Percentiles rank a stretch among this genome's conserved stretches.
phyloP scores from a whole-genome alignment of 2,329 filamentous ascomycete species.

The Monosporascus sp. region DNA sequence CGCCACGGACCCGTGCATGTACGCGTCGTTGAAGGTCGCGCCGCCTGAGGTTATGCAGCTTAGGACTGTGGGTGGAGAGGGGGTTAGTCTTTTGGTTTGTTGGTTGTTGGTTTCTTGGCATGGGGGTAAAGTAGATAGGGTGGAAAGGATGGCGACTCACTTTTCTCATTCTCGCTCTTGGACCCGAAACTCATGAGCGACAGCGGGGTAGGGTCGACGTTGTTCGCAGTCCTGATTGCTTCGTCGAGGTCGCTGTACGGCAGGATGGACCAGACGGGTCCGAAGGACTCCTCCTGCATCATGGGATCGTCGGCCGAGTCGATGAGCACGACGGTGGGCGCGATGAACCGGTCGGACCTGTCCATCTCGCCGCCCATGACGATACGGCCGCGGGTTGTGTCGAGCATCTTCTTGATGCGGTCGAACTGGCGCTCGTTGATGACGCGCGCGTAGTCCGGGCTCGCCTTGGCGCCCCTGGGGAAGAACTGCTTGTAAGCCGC shows the following conservation, averaged over 20 bases:
- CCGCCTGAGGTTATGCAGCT: conserved; percentile 61
- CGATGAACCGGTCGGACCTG: conserved; percentile 74
- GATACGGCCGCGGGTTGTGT: conserved; percentile 75
- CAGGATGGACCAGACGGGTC: conserved; percentile 82
- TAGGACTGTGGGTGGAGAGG: conserved; percentile 42
- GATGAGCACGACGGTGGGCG: conserved; percentile 87
- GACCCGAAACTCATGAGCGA: conserved; percentile 81
- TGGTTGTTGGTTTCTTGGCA: conserved; percentile 2
- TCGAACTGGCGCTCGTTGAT: conserved; percentile 75
- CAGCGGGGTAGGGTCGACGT: conserved; percentile 76
- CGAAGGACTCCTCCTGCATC: conserved; percentile 81
- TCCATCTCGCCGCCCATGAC: conserved; percentile 82
- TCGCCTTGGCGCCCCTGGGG: conserved; percentile 73
- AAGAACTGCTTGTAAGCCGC: conserved; percentile 70
- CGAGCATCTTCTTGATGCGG: conserved; percentile 87
- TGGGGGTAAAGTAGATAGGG: not conserved
- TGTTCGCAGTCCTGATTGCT: conserved; percentile 76
- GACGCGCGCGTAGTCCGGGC: conserved; percentile 72
- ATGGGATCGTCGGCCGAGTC: conserved; percentile 69
- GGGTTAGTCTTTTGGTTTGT: not conserved
- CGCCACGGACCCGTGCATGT: conserved; percentile 64
- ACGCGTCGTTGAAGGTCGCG: conserved; percentile 60
- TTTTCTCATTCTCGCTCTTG: conserved; percentile 68
- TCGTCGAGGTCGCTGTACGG: conserved; percentile 76
- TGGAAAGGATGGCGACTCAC: conserved; percentile 38